A percentile compares a stretch with the other conserved stretches of the same genome.
phyloP scores from a whole-genome alignment of 225 moss, liverwort and hornwort genomes.

The Bryoerythrophyllum caledonicum region DNA sequence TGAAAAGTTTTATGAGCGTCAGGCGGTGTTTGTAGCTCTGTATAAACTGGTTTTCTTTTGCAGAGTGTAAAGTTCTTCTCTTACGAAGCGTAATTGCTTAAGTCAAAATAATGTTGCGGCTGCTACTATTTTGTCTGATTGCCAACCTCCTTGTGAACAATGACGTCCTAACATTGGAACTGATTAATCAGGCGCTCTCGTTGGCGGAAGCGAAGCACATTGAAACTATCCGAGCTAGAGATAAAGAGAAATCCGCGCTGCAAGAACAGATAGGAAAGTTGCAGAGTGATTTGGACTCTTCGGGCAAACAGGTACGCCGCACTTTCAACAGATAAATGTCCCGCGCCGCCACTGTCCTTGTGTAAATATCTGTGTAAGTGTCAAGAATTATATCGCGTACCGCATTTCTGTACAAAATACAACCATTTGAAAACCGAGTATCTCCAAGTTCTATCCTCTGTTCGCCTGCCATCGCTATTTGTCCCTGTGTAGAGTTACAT shows the following conservation, averaged over 20 bases:
- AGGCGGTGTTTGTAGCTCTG: neutral
- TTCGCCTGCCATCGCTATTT: neutral
- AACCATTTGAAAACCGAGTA: too few relatives aligned
- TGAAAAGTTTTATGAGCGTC: too few relatives aligned
- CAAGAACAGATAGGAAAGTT: constrained; percentile 58
- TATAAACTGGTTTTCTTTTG: neutral
- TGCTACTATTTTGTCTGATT: too few relatives aligned
- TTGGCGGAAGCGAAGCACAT: constrained; percentile 52
- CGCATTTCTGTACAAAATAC: neutral
- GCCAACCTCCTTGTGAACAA: neutral
- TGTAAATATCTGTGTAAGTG: neutral
- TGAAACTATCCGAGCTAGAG: constrained; percentile 51
- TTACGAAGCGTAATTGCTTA: neutral
- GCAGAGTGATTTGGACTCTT: constrained; percentile 47
- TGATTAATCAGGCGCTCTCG: constrained; percentile 44
- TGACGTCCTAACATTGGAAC: neutral
- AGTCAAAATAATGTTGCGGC: neutral
- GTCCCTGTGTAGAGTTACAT: neutral
- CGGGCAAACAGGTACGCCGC: constrained; percentile 62
- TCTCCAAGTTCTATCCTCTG: too few relatives aligned
- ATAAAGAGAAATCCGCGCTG: constrained; percentile 58
- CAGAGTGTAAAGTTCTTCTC: neutral
- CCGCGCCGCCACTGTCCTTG: too few relatives aligned
- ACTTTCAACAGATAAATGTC: neutral
- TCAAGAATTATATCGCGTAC: neutral